Evolutionary conservation across 192 early-diverging fungal genomes (phyloP).

Genomic region (Jimgerdemannia flammicorona): DNA sequence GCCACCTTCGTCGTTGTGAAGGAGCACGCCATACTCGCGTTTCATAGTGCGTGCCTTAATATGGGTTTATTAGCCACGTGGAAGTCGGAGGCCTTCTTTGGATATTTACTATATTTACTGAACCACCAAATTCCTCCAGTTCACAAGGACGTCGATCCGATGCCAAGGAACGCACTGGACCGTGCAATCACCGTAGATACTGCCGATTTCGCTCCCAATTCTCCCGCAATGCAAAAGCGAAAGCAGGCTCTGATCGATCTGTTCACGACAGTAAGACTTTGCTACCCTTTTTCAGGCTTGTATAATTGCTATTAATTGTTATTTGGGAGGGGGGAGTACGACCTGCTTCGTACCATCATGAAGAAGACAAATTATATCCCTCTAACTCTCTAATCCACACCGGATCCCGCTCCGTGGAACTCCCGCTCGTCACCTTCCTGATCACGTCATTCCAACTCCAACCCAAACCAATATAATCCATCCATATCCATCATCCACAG

Average conservation of each 20-base stretch:
- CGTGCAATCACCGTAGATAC: neutral
- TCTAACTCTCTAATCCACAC: neutral
- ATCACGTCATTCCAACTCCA: too few relatives aligned
- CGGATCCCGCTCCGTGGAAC: too few relatives aligned
- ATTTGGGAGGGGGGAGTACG: neutral
- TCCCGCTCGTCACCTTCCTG: too few relatives aligned
- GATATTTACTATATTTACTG: neutral
- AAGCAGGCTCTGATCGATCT: neutral
- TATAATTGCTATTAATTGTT: neutral
- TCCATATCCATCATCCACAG: conserved; percentile 14
- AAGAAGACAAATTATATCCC: neutral
- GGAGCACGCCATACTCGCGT: neutral
- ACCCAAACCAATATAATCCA: neutral
- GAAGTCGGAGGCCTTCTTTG: too few relatives aligned
- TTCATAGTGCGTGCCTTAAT: neutral
- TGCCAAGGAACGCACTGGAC: neutral
- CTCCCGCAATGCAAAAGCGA: neutral
- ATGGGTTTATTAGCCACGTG: too few relatives aligned
- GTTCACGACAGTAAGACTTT: neutral
- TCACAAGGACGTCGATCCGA: neutral
- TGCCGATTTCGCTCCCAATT: neutral
- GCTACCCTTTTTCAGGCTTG: neutral
- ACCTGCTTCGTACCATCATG: too few relatives aligned
- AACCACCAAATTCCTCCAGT: neutral
- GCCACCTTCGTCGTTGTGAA: neutral